Conservation (phyloP, 768 basidiomycete species). For the Pisolithus orientalis region DNA sequence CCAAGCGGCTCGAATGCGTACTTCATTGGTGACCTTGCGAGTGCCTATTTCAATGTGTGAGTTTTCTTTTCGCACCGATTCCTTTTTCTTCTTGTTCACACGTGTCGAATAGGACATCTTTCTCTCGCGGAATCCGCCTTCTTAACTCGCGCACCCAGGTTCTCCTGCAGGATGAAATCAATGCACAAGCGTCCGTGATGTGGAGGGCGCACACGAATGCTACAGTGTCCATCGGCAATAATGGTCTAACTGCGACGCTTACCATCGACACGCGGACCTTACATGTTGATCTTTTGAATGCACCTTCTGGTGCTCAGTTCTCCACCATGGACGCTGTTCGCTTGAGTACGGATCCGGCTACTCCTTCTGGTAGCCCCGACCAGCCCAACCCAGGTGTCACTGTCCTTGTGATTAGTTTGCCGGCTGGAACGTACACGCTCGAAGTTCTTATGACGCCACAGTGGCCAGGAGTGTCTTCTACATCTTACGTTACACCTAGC, state of each 20-base stretch:
- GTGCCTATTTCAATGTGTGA: constrained; percentile 71
- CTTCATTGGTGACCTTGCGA: constrained; percentile 71
- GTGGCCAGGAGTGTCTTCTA: constrained; percentile 65
- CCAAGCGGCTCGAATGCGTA: constrained; percentile 69
- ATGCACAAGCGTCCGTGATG: constrained; percentile 48
- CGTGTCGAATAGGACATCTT: constrained; percentile 43
- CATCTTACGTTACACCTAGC: constrained; percentile 59
- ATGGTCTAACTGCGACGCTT: constrained; percentile 68
- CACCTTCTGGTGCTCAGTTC: constrained; percentile 63
- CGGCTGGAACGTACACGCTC: constrained; percentile 66
- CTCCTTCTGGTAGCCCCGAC: constrained; percentile 54
- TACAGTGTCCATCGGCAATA: constrained; percentile 48
- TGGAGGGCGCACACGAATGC: constrained; percentile 99
- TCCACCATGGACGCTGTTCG: constrained; percentile 48
- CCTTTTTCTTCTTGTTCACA: constrained; percentile 10
- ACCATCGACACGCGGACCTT: constrained; percentile 63
- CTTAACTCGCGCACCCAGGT: constrained; percentile 84
- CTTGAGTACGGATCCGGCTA: constrained; percentile 52
- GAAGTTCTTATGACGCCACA: constrained; percentile 93
- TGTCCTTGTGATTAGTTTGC: constrained; percentile 64
- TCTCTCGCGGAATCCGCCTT: constrained; percentile 79
- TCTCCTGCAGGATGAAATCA: constrained; percentile 90
- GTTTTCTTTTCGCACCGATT: constrained; percentile 19
- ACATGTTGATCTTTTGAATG: constrained; percentile 58
- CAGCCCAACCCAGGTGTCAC: constrained; percentile 73